phyloP scores from a whole-genome alignment of 495 filamentous ascomycete genomes.

The Annulohypoxylon stygium region DNA sequence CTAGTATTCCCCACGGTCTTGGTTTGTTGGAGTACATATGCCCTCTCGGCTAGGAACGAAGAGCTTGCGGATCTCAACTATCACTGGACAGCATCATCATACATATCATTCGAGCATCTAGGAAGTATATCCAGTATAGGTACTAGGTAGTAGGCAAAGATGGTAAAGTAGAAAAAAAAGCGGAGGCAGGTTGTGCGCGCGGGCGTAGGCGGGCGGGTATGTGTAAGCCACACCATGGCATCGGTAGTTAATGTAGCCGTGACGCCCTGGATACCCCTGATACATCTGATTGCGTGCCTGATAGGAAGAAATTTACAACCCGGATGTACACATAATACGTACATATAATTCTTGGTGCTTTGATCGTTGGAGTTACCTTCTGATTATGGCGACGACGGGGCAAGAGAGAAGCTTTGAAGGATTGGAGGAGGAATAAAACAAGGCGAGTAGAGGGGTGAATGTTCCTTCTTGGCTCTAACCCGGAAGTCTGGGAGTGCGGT shows the following conservation, averaged over 20 bases:
- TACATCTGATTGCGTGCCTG: conserved; percentile 34
- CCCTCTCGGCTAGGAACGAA: conserved; percentile 40
- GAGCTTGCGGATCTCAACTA: conserved; percentile 37
- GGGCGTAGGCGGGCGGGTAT: conserved; percentile 8
- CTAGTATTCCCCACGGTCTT: conserved; percentile 29
- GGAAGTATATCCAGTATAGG: neutral
- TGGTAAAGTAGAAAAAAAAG: conserved; percentile 16
- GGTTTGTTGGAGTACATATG: conserved; percentile 36
- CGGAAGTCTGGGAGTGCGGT: conserved; percentile 47
- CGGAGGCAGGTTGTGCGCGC: conserved; percentile 26
- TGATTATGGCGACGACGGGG: conserved; percentile 36
- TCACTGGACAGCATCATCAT: conserved; percentile 17
- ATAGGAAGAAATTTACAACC: conserved; percentile 45
- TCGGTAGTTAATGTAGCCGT: conserved; percentile 47
- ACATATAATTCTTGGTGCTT: neutral
- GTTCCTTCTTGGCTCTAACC: conserved; percentile 47
- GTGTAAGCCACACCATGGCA: conserved; percentile 40
- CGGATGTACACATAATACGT: conserved; percentile 29
- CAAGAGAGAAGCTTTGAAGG: conserved; percentile 12
- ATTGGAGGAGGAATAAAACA: conserved; percentile 20
- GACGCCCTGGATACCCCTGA: conserved; percentile 20
- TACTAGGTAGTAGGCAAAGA: neutral
- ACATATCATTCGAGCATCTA: conserved; percentile 12
- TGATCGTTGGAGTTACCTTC: conserved; percentile 35
- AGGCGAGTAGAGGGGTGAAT: conserved; percentile 39